Conservation (phyloP, 2,329 filamentous ascomycete genomes). For the Pyrenophora tritici-repentis region DNA sequence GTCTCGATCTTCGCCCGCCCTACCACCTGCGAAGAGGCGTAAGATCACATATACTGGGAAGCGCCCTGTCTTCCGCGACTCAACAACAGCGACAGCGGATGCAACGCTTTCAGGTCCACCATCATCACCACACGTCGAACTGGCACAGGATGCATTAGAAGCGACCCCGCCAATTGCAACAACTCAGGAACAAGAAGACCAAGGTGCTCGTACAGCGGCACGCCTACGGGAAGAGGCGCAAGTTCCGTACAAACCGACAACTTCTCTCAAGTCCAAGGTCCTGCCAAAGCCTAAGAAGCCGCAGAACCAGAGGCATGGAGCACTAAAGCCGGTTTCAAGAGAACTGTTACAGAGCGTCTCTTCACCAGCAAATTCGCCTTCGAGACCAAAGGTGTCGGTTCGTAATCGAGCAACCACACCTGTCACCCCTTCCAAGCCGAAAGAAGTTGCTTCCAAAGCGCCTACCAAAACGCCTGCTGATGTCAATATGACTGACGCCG, state of each 20-base stretch:
- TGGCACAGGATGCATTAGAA: constrained; percentile 26
- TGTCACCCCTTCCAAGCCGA: constrained; percentile 16
- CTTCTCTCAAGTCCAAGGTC: constrained; percentile 29
- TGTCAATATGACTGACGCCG: constrained; percentile 28
- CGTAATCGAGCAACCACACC: constrained; percentile 13
- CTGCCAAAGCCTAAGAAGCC: constrained; percentile 21
- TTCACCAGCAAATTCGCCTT: constrained; percentile 19
- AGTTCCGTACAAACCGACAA: constrained; percentile 22
- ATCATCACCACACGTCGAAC: constrained; percentile 19
- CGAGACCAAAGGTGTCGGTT: constrained; percentile 6
- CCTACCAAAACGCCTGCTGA: constrained; percentile 13
- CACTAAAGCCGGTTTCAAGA: constrained; percentile 36
- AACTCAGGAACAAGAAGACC: constrained; percentile 39
- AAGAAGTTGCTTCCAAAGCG: neutral
- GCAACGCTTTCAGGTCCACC: constrained; percentile 16
- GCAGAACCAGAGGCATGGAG: constrained; percentile 29
- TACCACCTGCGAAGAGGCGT: constrained; percentile 38
- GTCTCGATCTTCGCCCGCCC: constrained; percentile 27
- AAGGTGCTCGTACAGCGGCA: constrained; percentile 41
- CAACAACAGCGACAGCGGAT: constrained; percentile 15
- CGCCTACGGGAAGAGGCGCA: constrained; percentile 25
- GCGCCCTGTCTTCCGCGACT: constrained; percentile 26
- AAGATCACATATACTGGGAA: constrained; percentile 34
- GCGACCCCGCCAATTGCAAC: constrained; percentile 28
- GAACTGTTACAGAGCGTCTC: constrained; percentile 27